Conservation (phyloP, 768 basidiomycete species). For the Collybiopsis confluens region DNA sequence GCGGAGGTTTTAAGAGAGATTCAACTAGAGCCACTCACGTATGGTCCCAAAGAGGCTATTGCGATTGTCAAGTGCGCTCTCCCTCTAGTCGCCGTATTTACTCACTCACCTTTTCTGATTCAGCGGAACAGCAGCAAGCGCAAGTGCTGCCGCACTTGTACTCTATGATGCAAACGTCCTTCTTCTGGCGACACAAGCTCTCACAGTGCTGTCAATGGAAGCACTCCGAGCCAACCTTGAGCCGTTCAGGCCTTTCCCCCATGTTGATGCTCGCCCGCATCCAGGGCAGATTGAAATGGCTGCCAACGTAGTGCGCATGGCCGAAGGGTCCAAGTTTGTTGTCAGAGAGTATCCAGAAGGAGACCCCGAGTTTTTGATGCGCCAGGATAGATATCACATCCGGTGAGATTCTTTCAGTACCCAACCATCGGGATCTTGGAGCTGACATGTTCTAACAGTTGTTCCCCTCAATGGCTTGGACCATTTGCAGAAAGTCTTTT, state of each 20-base stretch:
- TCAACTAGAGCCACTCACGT: background rate
- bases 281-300: background rate
- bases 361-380: slow-evolving; percentile 25
- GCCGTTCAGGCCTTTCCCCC: slow-evolving; percentile 20
- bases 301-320: background rate
- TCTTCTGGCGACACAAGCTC: background rate
- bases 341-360: background rate
- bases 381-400: slow-evolving; percentile 52
- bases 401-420: slow-evolving; percentile 14
- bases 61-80: background rate
- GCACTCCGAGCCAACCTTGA: background rate
- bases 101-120: background rate
- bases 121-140: background rate
- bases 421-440: background rate
- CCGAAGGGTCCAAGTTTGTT: background rate
- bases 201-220: background rate
- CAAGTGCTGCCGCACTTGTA: background rate
- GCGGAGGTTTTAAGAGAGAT: background rate
- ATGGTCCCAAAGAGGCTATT: background rate
- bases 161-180: background rate
- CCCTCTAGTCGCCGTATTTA: background rate
- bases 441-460: slow-evolving; percentile 24
- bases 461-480: slow-evolving; percentile 49
- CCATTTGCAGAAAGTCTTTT: slow-evolving; percentile 56
- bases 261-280: slow-evolving; percentile 22